Evolutionary conservation across 2,329 filamentous ascomycete genomes (phyloP).

Genomic region (Colletotrichum sp.): DNA sequence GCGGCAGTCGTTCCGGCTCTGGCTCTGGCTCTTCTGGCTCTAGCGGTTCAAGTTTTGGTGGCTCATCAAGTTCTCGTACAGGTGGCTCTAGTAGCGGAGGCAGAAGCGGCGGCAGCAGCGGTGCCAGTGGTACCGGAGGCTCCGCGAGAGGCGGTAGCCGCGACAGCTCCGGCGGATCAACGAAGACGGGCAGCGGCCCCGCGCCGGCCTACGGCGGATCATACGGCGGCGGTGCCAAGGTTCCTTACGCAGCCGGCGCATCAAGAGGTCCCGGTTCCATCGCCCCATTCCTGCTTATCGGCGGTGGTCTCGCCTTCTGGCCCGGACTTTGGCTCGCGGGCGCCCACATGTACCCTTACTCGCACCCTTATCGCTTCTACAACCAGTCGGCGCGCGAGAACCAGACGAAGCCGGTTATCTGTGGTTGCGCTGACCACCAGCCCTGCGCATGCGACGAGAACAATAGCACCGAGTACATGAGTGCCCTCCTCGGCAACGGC

Average conservation of each 20-base stretch:
- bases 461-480: conserved; percentile 53
- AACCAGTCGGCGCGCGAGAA: conserved; percentile 52
- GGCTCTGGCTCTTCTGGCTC: background rate
- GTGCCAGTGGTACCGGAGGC: conserved; percentile 13
- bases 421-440: conserved; percentile 60
- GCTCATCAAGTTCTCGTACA: conserved; percentile 21
- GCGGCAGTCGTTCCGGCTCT: background rate
- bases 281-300: conserved; percentile 55
- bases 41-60: background rate
- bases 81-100: conserved; percentile 21
- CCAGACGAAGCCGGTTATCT: conserved; percentile 65
- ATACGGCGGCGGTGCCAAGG: conserved; percentile 69
- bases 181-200: conserved; percentile 62
- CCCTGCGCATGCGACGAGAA: conserved; percentile 58
- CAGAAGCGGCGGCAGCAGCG: background rate
- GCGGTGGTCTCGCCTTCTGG: conserved; percentile 60
- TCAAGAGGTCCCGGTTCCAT: conserved; percentile 27
- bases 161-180: conserved; percentile 52
- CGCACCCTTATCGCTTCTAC: conserved; percentile 59
- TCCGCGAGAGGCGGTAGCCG: conserved; percentile 2
- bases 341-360: conserved; percentile 59
- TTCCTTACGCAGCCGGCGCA: conserved; percentile 64
- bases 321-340: conserved; percentile 65
- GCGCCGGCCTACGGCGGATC: conserved; percentile 64
- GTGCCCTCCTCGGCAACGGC: conserved; percentile 69